These are phyloP conservation scores for Smittium culicis DNA, from an alignment of 371 early-diverging fungal species.

Conservation along the genomic window DNA sequence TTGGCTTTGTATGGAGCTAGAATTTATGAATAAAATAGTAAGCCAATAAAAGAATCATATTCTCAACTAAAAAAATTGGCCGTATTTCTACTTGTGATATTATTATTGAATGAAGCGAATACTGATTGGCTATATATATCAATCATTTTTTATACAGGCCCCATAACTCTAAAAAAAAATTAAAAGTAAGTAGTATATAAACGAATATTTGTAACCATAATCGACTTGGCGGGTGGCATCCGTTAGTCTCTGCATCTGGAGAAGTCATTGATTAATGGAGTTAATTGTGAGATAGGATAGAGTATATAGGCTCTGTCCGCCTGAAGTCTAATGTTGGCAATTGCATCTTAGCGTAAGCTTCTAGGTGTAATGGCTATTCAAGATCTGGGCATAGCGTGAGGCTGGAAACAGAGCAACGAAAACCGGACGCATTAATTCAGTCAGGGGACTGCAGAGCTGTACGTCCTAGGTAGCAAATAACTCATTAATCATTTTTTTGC, in stretches of 20 bases:
- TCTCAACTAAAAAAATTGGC: no score
- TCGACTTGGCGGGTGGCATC: neutral
- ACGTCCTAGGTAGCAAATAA: neutral
- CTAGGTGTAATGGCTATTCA: conserved; percentile 24
- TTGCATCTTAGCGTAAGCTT: conserved; percentile 26
- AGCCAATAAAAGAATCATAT: no score
- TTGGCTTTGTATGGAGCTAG: no score
- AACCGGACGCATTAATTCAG: conserved; percentile 22
- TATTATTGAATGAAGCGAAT: no score
- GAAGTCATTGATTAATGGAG: no score
- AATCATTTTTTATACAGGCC: no score
- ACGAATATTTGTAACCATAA: neutral
- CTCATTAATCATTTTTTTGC: neutral
- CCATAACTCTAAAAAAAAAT: no score
- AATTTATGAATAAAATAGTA: no score
- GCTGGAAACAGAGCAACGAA: conserved; percentile 34
- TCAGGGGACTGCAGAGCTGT: conserved; percentile 20
- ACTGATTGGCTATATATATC: no score
- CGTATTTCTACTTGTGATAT: no score
- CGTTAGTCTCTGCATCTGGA: neutral
- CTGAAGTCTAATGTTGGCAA: conserved; percentile 25
- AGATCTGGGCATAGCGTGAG: conserved; percentile 24
- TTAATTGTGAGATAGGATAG: neutral
- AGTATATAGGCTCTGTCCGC: conserved; percentile 15
- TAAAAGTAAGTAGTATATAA: no score